A percentile compares a stretch with the other conserved stretches of the same genome.
Evolutionary conservation across 768 basidiomycete genomes (phyloP).

Genomic region (Heimioporus sp.): DNA sequence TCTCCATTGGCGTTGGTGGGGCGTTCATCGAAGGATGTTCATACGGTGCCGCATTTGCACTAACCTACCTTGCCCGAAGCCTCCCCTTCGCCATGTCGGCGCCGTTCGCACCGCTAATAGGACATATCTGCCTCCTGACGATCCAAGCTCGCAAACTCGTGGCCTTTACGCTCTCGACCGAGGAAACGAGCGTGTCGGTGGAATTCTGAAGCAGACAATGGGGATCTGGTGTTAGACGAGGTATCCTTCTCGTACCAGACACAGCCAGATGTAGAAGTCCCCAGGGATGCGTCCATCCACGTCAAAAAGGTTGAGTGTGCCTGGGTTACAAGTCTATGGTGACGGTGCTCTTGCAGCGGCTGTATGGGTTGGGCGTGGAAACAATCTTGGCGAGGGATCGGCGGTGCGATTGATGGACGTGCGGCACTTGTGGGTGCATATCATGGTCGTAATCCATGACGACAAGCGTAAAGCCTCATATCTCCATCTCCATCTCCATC

Average conservation of each 20-base stretch:
- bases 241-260: slow-evolving; percentile 86
- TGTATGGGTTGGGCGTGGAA: slow-evolving; percentile 80
- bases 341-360: slow-evolving; percentile 77
- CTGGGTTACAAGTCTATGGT: slow-evolving; percentile 92
- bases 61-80: slow-evolving; percentile 91
- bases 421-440: slow-evolving; percentile 75
- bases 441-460: slow-evolving; percentile 91
- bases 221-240: slow-evolving; percentile 65
- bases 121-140: slow-evolving; percentile 84
- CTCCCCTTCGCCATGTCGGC: slow-evolving; percentile 89
- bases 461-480: no score
- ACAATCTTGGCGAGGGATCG: slow-evolving; percentile 55
- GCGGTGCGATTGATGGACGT: slow-evolving; percentile 60
- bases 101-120: slow-evolving; percentile 81
- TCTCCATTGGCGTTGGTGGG: slow-evolving; percentile 65
- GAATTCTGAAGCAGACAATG: slow-evolving; percentile 73
- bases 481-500: no score
- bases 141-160: slow-evolving; percentile 88
- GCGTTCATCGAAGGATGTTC: slow-evolving; percentile 90
- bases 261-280: slow-evolving; percentile 67
- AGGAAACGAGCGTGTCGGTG: slow-evolving; percentile 62
- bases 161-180: slow-evolving; percentile 68
- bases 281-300: slow-evolving; percentile 63
- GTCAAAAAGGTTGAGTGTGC: slow-evolving; percentile 80
- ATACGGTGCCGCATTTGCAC: slow-evolving; percentile 72